Evolutionary conservation across 2,329 filamentous ascomycete species (phyloP).

Genomic region (Fusarium xylarioides): DNA sequence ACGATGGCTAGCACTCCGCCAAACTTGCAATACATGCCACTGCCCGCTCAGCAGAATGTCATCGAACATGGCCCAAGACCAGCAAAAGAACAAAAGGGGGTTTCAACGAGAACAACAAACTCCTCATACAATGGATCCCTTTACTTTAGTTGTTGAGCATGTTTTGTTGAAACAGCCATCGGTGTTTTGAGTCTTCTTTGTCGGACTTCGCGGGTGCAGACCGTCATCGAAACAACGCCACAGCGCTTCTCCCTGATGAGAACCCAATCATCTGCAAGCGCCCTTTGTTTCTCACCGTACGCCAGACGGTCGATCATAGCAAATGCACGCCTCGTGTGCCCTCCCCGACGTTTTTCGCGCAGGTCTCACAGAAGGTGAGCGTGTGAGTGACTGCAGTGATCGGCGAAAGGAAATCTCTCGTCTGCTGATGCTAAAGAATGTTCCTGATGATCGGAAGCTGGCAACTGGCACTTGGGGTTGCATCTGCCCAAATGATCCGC

Average conservation of each 20-base stretch:
- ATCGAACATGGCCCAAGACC: conserved; percentile 4
- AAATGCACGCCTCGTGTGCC: not conserved
- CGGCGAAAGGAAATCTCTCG: not conserved
- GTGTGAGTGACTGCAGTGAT: not conserved
- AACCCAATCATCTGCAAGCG: conserved; percentile 11
- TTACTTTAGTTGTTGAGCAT: not conserved
- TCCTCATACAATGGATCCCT: not conserved
- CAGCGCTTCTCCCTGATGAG: conserved; percentile 17
- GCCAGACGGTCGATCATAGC: not conserved
- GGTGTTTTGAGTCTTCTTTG: conserved; percentile 21
- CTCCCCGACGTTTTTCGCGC: not conserved
- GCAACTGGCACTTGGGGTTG: not conserved
- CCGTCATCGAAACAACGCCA: conserved; percentile 22
- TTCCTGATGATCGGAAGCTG: not conserved
- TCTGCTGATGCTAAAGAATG: not conserved
- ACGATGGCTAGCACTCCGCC: not conserved
- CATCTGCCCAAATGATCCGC: not conserved
- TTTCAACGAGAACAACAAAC: not conserved
- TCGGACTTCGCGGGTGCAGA: conserved; percentile 1
- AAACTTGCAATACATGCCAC: conserved; percentile 10
- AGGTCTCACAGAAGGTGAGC: not conserved
- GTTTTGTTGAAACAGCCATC: conserved; percentile 18
- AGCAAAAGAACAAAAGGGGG: not conserved
- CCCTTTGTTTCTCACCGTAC: conserved; percentile 4
- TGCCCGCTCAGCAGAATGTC: conserved; percentile 17